These are phyloP conservation scores for Sugiyamaella novakii DNA, from an alignment of 1,139 yeast genomes.

Conservation along the genomic window DNA sequence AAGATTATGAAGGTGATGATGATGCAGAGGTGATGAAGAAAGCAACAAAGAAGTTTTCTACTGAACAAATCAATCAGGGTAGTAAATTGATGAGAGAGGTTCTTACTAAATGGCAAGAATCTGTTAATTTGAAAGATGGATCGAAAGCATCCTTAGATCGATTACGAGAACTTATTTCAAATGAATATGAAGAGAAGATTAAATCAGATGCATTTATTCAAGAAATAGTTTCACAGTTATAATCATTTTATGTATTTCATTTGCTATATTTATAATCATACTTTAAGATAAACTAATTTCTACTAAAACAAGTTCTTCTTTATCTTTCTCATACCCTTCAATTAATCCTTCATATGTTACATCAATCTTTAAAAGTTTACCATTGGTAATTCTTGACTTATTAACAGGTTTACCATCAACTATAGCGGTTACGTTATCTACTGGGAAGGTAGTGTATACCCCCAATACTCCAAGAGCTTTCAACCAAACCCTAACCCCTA, in stretches of 20 bases:
- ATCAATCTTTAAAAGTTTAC: conserved; percentile 11
- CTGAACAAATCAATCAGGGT: conserved; percentile 54
- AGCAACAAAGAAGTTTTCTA: conserved; percentile 49
- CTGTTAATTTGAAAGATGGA: conserved; percentile 48
- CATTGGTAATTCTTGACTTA: conserved; percentile 3
- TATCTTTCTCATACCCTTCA: background rate
- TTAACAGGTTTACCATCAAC: conserved; percentile 16
- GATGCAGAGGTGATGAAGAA: conserved; percentile 34
- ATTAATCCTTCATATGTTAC: conserved; percentile 6
- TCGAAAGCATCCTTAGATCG: conserved; percentile 47
- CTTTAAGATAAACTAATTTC: conserved; percentile 4
- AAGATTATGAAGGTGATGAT: conserved; percentile 57
- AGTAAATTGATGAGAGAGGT: conserved; percentile 56
- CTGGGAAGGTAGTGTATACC: conserved; percentile 20
- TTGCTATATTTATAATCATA: background rate
- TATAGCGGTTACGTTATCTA: conserved; percentile 6
- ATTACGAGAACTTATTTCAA: conserved; percentile 43
- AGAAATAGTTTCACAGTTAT: conserved; percentile 23
- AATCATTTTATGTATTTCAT: too few species aligned
- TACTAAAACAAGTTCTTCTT: conserved; percentile 6
- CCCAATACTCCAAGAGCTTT: conserved; percentile 31
- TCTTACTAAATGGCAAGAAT: conserved; percentile 62
- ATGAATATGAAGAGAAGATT: conserved; percentile 24
- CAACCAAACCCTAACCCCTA: conserved; percentile 22
- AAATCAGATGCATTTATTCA: conserved; percentile 20